Evolutionary conservation across 805 yeast species (phyloP).

Genomic region (Saccharomycopsis amapae): DNA sequence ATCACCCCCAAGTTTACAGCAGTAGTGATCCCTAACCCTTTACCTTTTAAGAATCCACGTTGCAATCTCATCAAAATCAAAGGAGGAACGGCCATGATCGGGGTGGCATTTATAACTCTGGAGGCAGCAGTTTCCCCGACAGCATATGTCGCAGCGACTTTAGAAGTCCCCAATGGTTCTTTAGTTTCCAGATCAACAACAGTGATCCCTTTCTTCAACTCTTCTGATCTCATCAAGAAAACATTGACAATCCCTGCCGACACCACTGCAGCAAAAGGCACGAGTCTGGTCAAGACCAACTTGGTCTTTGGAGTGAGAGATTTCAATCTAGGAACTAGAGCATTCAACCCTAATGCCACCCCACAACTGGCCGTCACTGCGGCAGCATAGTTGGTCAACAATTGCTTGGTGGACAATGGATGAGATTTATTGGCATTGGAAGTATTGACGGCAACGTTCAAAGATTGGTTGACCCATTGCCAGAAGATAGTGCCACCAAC

Average conservation of each 20-base stretch:
- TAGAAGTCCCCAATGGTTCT: constrained; percentile 64
- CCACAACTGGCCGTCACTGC: constrained; percentile 95
- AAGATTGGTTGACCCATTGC: constrained; percentile 96
- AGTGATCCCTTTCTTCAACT: constrained; percentile 71
- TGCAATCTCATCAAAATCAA: constrained; percentile 74
- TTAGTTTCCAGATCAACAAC: constrained; percentile 51
- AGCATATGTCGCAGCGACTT: constrained; percentile 83
- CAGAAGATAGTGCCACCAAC: constrained; percentile 88
- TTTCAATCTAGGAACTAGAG: constrained; percentile 80
- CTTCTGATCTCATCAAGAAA: constrained; percentile 94
- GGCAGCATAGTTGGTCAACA: constrained; percentile 69
- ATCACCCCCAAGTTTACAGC: constrained; percentile 79
- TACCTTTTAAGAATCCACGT: constrained; percentile 58
- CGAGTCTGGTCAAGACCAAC: constrained; percentile 72
- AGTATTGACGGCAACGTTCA: constrained; percentile 93
- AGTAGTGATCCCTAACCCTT: constrained; percentile 57
- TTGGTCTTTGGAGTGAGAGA: constrained; percentile 62
- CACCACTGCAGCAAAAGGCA: constrained; percentile 98
- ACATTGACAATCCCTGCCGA: constrained; percentile 95
- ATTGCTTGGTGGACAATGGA: constrained; percentile 73
- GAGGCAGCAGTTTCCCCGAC: constrained; percentile 97
- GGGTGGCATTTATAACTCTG: constrained; percentile 93
- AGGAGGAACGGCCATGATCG: constrained; percentile 96
- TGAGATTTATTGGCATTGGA: constrained; percentile 95
- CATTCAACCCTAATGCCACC: constrained; percentile 89